Evolutionary conservation across 2,329 filamentous ascomycete genomes (phyloP), one percentile per base, ranked within the genome.

Genomic region (Aspergillus intermedius): DNA sequence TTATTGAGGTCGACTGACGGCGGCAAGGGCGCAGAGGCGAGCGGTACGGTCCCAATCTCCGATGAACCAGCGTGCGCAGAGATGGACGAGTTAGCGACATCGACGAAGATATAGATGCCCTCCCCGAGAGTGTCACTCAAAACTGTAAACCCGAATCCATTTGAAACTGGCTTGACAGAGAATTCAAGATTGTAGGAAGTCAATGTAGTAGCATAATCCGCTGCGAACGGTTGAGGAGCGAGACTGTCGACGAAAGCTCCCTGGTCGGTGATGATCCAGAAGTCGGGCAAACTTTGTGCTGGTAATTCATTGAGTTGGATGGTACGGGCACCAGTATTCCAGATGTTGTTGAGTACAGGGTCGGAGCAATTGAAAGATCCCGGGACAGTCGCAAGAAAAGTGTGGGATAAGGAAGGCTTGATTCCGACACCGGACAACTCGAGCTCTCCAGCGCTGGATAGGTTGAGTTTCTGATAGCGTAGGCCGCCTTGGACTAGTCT

Each of bases 401-500:
- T 45, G 5, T 22, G 25, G 2, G 58, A 56, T 15, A 67, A 52
- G 3, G 56, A 60, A 1, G 57, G 53, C 6, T 50, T 54, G 30
- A 67, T 58, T 10, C 67, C 65, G 5, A 69, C 50, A 19, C 55
- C 58, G 0, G 51, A 51, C 0, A 70, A 49, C 1, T 54, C 47
- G 0, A 70, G 46, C 5, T 54, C 51, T 1, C 65, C 66, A 1
- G 59, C 46, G 2, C 60, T 62, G 1, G 62, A 66, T 1, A 71
- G 54, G 30, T 65, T 68, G 10, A 70, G 53, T 50, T 69, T 68
- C 51, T 70, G 67, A 49, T 69, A 71, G 5, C 66, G 56, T 32
- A 69, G 61, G 8, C 57, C 64, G 4, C 67, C 67, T 51, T 69
- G 67, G n/a, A 70, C 57, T 5, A 70, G 58, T n/a, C 61, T 59